These are phyloP conservation scores for Backusella tuberculispora DNA, from an alignment of 192 early-diverging fungal genomes.

Conservation along the genomic window DNA sequence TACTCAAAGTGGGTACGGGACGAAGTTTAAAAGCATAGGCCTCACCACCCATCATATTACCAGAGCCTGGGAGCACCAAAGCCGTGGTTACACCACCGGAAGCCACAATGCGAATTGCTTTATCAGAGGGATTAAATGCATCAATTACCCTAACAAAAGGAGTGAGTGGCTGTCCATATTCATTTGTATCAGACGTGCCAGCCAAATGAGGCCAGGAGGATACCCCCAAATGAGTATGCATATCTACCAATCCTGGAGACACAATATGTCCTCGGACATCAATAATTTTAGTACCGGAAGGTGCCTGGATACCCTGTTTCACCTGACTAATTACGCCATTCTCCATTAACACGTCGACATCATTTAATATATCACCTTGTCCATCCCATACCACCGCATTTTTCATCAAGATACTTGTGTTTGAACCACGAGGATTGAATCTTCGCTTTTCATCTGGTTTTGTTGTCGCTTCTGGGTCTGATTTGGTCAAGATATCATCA, in stretches of 20 bases:
- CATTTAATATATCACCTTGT: slow-evolving; percentile 25
- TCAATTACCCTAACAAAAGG: slow-evolving; percentile 71
- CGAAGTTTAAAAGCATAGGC: slow-evolving; percentile 69
- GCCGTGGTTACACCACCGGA: slow-evolving; percentile 79
- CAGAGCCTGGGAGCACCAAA: slow-evolving; percentile 72
- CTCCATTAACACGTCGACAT: slow-evolving; percentile 47
- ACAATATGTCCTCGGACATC: slow-evolving; percentile 59
- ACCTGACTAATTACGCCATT: slow-evolving; percentile 48
- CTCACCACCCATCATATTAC: slow-evolving; percentile 80
- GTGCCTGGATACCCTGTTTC: slow-evolving; percentile 25
- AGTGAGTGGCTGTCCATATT: slow-evolving; percentile 60
- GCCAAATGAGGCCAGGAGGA: slow-evolving; percentile 63
- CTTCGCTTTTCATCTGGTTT: background rate
- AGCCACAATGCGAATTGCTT: slow-evolving; percentile 56
- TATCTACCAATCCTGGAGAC: slow-evolving; percentile 64
- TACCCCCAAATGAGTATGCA: slow-evolving; percentile 65
- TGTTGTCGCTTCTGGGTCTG: background rate
- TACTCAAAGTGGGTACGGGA: slow-evolving; percentile 51
- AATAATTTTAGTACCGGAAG: slow-evolving; percentile 26
- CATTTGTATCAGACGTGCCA: slow-evolving; percentile 66
- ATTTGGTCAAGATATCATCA: background rate
- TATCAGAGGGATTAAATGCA: slow-evolving; percentile 69
- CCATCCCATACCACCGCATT: slow-evolving; percentile 46
- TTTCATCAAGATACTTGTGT: slow-evolving; percentile 17
- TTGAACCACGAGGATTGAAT: slow-evolving; percentile 25